These are phyloP conservation scores for Xylaria sp. DNA, from an alignment of 2,329 filamentous ascomycete genomes.

Conservation along the genomic window DNA sequence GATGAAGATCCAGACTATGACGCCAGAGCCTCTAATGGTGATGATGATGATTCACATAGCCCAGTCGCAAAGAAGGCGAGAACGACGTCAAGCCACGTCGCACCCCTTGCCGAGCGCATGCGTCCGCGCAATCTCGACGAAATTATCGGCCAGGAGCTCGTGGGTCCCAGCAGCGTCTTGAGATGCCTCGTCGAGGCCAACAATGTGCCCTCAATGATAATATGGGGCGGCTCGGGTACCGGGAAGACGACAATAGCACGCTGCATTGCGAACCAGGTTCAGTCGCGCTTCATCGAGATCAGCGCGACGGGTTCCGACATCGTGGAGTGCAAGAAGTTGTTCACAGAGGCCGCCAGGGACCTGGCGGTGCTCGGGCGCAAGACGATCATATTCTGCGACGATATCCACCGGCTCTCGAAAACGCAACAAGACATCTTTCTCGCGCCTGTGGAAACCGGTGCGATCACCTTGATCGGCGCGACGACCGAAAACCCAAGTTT, in stretches of 20 bases:
- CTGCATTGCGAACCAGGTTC: constrained; percentile 77
- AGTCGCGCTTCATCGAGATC: constrained; percentile 87
- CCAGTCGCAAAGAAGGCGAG: constrained; percentile 60
- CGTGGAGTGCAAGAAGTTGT: constrained; percentile 86
- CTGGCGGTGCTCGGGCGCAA: constrained; percentile 74
- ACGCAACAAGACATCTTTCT: constrained; percentile 93
- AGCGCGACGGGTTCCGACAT: constrained; percentile 88
- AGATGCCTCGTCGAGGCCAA: constrained; percentile 81
- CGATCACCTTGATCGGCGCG: constrained; percentile 86
- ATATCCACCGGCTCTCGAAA: constrained; percentile 90
- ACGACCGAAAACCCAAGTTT: constrained; percentile 98
- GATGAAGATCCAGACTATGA: constrained; percentile 45
- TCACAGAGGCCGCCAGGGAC: constrained; percentile 77
- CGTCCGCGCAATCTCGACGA: constrained; percentile 77
- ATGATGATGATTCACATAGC: constrained; percentile 30
- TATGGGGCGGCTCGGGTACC: constrained; percentile 80
- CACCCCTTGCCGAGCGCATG: constrained; percentile 91
- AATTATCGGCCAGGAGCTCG: constrained; percentile 85
- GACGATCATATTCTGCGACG: constrained; percentile 96
- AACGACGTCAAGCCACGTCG: constrained; percentile 63
- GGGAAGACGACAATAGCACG: constrained; percentile 90
- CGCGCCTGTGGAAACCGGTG: constrained; percentile 83
- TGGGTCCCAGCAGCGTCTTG: constrained; percentile 77
- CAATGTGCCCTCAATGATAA: constrained; percentile 86
- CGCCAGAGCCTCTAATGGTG: constrained; percentile 21